Evolutionary conservation across 2,329 filamentous ascomycete genomes (phyloP).

Genomic region (Pochonia chlamydosporia): DNA sequence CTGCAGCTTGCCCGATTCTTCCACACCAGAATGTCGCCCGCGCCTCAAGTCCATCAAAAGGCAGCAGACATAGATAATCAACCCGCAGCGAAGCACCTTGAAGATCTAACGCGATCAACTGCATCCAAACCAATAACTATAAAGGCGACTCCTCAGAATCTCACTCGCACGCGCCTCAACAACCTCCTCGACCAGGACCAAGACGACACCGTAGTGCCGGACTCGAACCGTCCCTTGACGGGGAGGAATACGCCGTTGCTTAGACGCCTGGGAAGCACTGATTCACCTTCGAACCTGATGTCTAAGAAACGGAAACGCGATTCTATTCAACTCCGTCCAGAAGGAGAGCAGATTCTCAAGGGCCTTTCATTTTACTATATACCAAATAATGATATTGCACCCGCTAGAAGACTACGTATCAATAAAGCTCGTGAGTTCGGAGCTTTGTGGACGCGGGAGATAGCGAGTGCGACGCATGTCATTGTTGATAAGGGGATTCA

Average conservation of each 20-base stretch:
- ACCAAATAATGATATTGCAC: constrained; percentile 70
- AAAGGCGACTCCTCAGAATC: constrained; percentile 22
- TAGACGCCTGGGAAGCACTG: constrained; percentile 7
- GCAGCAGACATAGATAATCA: neutral
- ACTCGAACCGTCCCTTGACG: constrained; percentile 11
- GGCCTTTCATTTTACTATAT: constrained; percentile 68
- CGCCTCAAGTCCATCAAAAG: neutral
- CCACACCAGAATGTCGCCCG: neutral
- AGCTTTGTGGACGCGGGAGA: constrained; percentile 60
- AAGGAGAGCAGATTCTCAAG: constrained; percentile 52
- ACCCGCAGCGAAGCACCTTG: neutral
- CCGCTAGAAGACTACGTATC: constrained; percentile 64
- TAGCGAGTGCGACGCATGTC: constrained; percentile 64
- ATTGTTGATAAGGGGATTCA: constrained; percentile 66
- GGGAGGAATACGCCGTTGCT: neutral
- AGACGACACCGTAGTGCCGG: constrained; percentile 23
- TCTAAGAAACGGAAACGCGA: constrained; percentile 41
- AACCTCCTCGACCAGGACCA: constrained; percentile 1
- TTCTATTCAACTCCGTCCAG: constrained; percentile 39
- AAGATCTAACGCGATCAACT: neutral
- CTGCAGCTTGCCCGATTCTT: constrained; percentile 1
- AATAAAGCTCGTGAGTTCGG: constrained; percentile 70
- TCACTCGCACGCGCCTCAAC: neutral
- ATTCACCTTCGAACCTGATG: constrained; percentile 15
- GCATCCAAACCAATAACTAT: constrained; percentile 10